These are phyloP conservation scores for Pseudocercospora cruenta DNA, from an alignment of 2,329 filamentous ascomycete genomes.

Conservation along the genomic window DNA sequence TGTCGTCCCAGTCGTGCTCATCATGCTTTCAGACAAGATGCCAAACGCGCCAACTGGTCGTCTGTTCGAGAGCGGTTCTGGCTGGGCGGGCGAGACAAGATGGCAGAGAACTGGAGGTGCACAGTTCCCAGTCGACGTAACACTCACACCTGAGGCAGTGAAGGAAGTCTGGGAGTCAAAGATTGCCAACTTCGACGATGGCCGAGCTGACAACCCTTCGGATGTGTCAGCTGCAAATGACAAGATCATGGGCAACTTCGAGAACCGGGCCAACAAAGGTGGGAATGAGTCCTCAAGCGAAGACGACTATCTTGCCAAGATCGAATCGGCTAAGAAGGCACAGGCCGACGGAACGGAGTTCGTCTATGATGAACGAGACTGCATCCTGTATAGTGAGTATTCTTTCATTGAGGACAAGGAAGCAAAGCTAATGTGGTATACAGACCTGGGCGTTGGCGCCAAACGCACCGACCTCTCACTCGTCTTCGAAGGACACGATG, in stretches of 20 bases:
- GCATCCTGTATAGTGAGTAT: constrained; percentile 81
- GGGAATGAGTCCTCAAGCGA: constrained; percentile 34
- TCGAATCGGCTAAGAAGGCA: constrained; percentile 73
- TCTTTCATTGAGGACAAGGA: no score
- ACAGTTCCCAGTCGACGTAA: constrained; percentile 85
- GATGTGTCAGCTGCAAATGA: constrained; percentile 75
- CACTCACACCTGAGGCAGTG: constrained; percentile 83
- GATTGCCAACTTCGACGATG: constrained; percentile 86
- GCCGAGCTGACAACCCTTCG: constrained; percentile 82
- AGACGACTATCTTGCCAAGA: constrained; percentile 65
- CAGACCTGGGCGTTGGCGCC: constrained; percentile 87
- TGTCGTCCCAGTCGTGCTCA: constrained; percentile 88
- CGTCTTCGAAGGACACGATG: constrained; percentile 85
- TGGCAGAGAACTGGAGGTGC: constrained; percentile 92
- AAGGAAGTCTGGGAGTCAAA: constrained; percentile 69
- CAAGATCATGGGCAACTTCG: constrained; percentile 83
- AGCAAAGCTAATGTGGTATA: no score
- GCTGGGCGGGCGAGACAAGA: constrained; percentile 88
- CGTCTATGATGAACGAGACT: constrained; percentile 81
- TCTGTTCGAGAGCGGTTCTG: constrained; percentile 92
- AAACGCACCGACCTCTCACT: constrained; percentile 86
- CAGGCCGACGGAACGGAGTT: constrained; percentile 76
- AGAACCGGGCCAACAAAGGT: constrained; percentile 73
- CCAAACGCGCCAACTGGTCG: constrained; percentile 78
- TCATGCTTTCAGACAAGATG: constrained; percentile 83